These are phyloP conservation scores for Coemansia sp. DNA, from an alignment of 192 early-diverging fungal genomes.

Conservation along the genomic window DNA sequence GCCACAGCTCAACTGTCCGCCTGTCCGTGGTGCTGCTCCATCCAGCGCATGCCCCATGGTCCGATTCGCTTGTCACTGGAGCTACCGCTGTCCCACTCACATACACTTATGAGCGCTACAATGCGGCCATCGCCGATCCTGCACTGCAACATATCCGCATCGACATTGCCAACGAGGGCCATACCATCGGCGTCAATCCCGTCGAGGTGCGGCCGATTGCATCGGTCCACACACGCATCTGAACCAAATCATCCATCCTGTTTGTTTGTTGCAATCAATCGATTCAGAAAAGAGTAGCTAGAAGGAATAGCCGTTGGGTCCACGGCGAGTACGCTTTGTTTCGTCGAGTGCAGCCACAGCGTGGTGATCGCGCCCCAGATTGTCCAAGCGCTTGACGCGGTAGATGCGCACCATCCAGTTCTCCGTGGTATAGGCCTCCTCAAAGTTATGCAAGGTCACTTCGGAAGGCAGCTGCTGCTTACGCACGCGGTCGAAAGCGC, in stretches of 20 bases:
- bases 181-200: slow-evolving; percentile 20
- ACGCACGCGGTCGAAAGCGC: slow-evolving; percentile 83
- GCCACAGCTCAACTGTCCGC: slow-evolving; percentile 25
- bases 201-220: slow-evolving; percentile 38
- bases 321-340: neutral
- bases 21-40: slow-evolving; percentile 19
- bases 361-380: slow-evolving; percentile 70
- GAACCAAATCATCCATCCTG: neutral
- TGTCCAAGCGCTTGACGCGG: slow-evolving; percentile 95
- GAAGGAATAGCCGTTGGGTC: no score
- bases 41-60: slow-evolving; percentile 27
- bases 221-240: slow-evolving; percentile 31
- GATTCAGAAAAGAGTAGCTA: no score
- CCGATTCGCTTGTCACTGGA: slow-evolving; percentile 27
- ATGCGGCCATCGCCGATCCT: slow-evolving; percentile 2
- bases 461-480: slow-evolving; percentile 69
- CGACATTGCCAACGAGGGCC: slow-evolving; percentile 10
- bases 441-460: slow-evolving; percentile 81
- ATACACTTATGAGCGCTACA: slow-evolving; percentile 23
- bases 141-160: slow-evolving; percentile 8
- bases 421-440: slow-evolving; percentile 92
- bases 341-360: slow-evolving; percentile 20
- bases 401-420: slow-evolving; percentile 99
- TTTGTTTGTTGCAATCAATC: neutral
- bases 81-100: slow-evolving; percentile 9